A percentile compares a stretch with the other conserved stretches of the same genome.
Evolutionary conservation across 163 green algal genomes (phyloP).

Genomic region (Coccomyxa subellipsoidea): DNA sequence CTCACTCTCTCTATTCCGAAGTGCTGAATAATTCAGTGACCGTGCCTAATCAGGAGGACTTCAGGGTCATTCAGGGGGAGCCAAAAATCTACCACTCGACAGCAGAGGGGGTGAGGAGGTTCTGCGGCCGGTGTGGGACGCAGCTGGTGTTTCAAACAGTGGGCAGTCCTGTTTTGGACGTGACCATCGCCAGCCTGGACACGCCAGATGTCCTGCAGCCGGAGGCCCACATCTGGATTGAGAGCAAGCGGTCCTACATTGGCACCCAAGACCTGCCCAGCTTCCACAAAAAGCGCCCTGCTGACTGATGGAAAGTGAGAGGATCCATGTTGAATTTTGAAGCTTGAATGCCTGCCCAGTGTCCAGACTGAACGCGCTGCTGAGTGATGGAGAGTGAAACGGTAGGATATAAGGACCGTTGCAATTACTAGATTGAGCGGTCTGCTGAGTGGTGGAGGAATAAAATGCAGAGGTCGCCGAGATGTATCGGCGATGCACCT

Average conservation of each 20-base stretch:
- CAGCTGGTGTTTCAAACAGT: neutral
- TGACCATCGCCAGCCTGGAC: neutral
- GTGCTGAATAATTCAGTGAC: too few species aligned
- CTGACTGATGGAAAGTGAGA: neutral
- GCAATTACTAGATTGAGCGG: too few species aligned
- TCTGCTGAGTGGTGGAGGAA: too few species aligned
- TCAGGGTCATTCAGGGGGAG: neutral
- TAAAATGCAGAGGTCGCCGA: too few species aligned
- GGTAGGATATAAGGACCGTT: too few species aligned
- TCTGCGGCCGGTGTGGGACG: neutral
- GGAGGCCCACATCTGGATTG: neutral
- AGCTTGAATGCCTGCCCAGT: too few species aligned
- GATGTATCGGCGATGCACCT: too few species aligned
- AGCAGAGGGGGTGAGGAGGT: neutral
- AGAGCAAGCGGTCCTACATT: neutral
- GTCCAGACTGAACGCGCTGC: too few species aligned
- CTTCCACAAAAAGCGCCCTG: neutral
- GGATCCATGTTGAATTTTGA: too few species aligned
- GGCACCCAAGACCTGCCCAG: neutral
- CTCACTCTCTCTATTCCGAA: too few species aligned
- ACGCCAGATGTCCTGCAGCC: neutral
- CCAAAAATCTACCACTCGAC: neutral
- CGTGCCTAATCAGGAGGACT: neutral
- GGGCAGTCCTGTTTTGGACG: neutral
- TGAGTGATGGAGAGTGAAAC: too few species aligned